phyloP scores from a whole-genome alignment of 2,329 filamentous ascomycete species.

The Sporothrix schenckii region DNA sequence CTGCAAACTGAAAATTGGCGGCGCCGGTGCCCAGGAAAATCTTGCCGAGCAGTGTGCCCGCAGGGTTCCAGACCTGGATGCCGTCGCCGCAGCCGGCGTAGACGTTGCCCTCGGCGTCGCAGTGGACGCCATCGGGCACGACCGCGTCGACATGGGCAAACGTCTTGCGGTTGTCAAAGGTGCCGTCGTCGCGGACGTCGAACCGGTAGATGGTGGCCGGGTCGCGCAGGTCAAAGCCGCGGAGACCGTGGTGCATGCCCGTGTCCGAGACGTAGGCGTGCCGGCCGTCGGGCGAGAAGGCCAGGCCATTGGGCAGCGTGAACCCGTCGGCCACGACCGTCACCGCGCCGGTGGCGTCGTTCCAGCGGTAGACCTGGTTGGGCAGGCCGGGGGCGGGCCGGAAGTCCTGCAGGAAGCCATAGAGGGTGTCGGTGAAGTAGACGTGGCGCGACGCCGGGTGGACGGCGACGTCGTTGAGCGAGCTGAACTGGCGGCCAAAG shows the following conservation, averaged over 20 bases:
- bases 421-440: conserved; percentile 67
- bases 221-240: conserved; percentile 47
- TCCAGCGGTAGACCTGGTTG: conserved; percentile 62
- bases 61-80: conserved; percentile 54
- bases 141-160: conserved; percentile 61
- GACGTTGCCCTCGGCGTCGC: conserved; percentile 58
- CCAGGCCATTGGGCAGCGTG: conserved; percentile 58
- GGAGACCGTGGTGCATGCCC: conserved; percentile 48
- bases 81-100: conserved; percentile 57
- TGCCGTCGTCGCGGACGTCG: conserved; percentile 51
- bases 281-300: conserved; percentile 58
- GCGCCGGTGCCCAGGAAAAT: conserved; percentile 54
- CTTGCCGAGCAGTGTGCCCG: conserved; percentile 58
- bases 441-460: conserved; percentile 59
- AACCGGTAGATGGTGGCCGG: conserved; percentile 55
- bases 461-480: conserved; percentile 60
- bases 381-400: conserved; percentile 56
- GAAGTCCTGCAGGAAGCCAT: conserved; percentile 63
- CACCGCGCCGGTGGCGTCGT: conserved; percentile 54
- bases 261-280: conserved; percentile 61
- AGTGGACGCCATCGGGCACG: conserved; percentile 63
- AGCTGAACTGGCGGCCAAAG: conserved; percentile 63
- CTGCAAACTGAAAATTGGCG: conserved; percentile 56
- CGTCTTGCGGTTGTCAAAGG: conserved; percentile 52
- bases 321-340: conserved; percentile 62